Base-by-base conservation (phyloP, 768 basidiomycete genomes). In the Suillus weaverae region DNA sequence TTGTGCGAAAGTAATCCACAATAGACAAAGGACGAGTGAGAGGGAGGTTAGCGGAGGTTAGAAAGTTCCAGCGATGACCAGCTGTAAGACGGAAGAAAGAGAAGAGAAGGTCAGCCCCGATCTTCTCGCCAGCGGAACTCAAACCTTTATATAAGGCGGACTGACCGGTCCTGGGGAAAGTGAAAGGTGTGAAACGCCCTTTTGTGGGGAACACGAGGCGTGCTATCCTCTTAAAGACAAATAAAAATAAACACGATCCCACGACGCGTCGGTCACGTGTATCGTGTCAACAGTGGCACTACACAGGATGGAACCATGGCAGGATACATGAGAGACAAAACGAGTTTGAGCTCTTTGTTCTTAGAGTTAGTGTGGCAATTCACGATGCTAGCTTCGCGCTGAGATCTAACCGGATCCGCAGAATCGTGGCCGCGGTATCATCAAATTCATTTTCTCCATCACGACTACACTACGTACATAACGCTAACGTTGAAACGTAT, bases 241-340 rank as follows among this genome's bases (percentile, higher is more conserved):
- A 41, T 22, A 59, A 41, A 30, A 39, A 59, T 41, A 59, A 59
- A 41, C 38, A 30, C 7, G 13, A 26, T 41, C 57, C 39, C 57
- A 59, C 57, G 57, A 59, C 57, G 57, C 57, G 57, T 59, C 57
- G 26, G 57, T 59, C 57, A 59, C 57, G 57, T 59, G 57, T 36
- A 13, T 59, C 6, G 39, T 59, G 26, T 26, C 26, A 26, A 26
- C 26, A 26, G 26, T 26, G 26, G 26, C 26, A 26, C 26, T 26
- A 26, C 26, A 26, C 26, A 26, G 26, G 26, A 26, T 26, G 16
- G 30, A 51, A 51, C 16, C 4, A 22, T 48, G 14, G 6, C 22
- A 22, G 16, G 5, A 26, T 22, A 14, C 22, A 26, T 48, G 3
- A 50, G 30, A 14, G 48, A 48, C 22, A 13, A 22, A 48, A 26